These are phyloP conservation scores for Verticillium dahliae DNA, from an alignment of 2,329 filamentous ascomycete species.

Conservation along the genomic window DNA sequence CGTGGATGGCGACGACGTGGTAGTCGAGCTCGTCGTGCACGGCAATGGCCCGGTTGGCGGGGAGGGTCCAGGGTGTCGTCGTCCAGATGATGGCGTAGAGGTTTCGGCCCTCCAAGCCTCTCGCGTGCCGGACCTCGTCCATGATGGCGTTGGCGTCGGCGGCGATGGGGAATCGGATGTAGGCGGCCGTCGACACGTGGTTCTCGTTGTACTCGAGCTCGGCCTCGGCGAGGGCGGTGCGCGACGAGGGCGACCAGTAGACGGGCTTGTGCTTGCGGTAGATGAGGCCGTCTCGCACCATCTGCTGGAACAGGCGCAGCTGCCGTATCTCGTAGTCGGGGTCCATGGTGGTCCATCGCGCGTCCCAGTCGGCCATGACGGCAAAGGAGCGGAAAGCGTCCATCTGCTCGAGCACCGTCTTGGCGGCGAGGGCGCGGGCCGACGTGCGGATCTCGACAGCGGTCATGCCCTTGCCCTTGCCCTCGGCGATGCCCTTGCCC, in stretches of 20 bases:
- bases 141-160: conserved; percentile 29
- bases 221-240: conserved; percentile 74
- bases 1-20: conserved; percentile 51
- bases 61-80: conserved; percentile 95
- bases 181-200: conserved; percentile 67
- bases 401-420: conserved; percentile 68
- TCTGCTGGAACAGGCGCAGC: conserved; percentile 65
- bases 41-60: conserved; percentile 85
- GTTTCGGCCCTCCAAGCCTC: conserved; percentile 26
- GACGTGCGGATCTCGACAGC: conserved; percentile 55
- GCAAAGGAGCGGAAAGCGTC: conserved; percentile 65
- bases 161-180: conserved; percentile 64
- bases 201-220: conserved; percentile 79
- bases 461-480: conserved; percentile 29
- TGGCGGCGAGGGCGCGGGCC: conserved; percentile 59
- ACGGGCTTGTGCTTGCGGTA: conserved; percentile 77
- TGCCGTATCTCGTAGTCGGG: conserved; percentile 67
- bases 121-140: conserved; percentile 16
- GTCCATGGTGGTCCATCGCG: conserved; percentile 75
- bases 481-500: conserved; percentile 3
- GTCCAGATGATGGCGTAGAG: conserved; percentile 94
- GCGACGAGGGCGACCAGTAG: conserved; percentile 77
- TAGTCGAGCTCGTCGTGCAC: conserved; percentile 72
- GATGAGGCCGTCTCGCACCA: conserved; percentile 67
- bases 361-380: conserved; percentile 76